Conservation (phyloP, 164 flowering plant genomes). For the Warburgia ugandensis region DNA sequence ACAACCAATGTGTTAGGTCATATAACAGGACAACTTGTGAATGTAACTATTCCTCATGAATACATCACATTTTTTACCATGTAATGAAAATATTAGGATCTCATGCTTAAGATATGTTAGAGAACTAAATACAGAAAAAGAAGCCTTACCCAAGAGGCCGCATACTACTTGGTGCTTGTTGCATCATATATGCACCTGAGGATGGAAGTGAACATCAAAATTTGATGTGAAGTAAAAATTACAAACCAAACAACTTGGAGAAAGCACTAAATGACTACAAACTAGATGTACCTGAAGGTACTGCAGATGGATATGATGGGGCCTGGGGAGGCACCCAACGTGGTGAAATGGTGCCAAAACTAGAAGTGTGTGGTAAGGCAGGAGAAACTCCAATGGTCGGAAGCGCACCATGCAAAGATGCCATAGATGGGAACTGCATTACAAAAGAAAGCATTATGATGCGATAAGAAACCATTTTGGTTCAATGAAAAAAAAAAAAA, state of each 20-base stretch:
- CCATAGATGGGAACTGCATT: conserved; percentile 61
- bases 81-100: no score
- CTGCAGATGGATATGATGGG: conserved; percentile 21
- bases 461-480: no score
- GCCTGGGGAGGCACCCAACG: conserved; percentile 42
- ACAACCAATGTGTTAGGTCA: no score
- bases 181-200: conserved; percentile 27
- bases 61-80: no score
- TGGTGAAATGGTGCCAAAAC: conserved; percentile 17
- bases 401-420: conserved; percentile 46
- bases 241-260: background rate
- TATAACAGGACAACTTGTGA: no score
- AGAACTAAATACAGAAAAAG: no score
- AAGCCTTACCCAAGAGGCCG: conserved; percentile 17
- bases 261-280: background rate
- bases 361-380: conserved; percentile 24
- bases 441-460: no score
- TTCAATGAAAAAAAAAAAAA: no score
- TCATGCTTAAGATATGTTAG: no score
- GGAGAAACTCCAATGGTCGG: conserved; percentile 31
- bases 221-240: background rate
- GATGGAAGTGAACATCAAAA: background rate
- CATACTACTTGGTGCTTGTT: conserved; percentile 14
- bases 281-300: conserved; percentile 32
- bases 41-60: no score